Base-by-base conservation (phyloP, 2,329 filamentous ascomycete genomes). In the Aureobasidium vineae region DNA sequence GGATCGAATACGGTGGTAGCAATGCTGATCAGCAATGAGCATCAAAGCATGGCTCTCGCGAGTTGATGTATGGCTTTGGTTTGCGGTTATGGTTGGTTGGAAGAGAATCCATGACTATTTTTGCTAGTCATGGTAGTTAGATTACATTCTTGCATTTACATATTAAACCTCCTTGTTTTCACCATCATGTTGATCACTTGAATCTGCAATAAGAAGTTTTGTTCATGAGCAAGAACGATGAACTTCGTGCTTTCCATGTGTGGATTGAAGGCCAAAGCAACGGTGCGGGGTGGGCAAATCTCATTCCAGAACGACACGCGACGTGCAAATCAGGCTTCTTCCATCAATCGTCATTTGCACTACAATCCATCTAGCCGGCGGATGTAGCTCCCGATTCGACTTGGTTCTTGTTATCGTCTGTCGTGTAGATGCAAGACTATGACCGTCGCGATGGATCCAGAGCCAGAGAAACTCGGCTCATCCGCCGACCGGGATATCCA, bases 1-100 rank as follows among this genome's bases (percentile, higher is more conserved):
- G 71, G 71, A 69, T 72, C 50, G 54, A 64, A 36, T 71, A 69
- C 57, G 36, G 70, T 50, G 59, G 50, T 8, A 63, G 45, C 43
- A 40, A 61, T 21, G 33, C 45, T 31, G 45, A 45, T 15, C 45
- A 50, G 16, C 31, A 50, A 31, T 40, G 31, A 23, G 10, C 2
- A 33, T 28, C 2, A 3, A 31, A 31, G 3, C 4, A 40, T 40
- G 21, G n/a, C 7, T 28, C 2, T 61, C 11, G 41, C 11, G 43
- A 26, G 41, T 49, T 31, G 43, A 40, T 38, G 28, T 21, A n/a
- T 28, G 10, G 5, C 19, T 28, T 38, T 19, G 21, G 56, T 33
- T 28, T 36, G 19, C 26, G 5, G 31, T 26, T 40, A 40, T 63
- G n/a, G 15, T 36, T 19, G 21, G 16, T 49, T 15, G 43, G 5